Evolutionary conservation across 805 yeast genomes (phyloP).

Genomic region (Ascoidea rubescens): DNA sequence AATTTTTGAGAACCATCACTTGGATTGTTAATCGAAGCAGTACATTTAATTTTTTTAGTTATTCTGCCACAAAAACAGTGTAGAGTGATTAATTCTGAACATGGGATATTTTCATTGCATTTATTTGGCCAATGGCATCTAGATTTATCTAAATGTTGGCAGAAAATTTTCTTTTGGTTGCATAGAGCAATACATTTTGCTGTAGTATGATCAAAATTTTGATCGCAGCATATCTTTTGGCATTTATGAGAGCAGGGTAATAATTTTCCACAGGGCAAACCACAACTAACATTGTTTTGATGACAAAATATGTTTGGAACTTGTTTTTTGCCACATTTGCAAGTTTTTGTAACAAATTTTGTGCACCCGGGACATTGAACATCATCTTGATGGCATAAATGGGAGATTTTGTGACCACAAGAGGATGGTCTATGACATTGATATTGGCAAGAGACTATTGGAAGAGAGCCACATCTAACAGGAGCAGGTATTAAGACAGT

Average conservation of each 20-base stretch:
- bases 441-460: slow-evolving; percentile 47
- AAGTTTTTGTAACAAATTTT: slow-evolving; percentile 34
- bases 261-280: slow-evolving; percentile 39
- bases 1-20: slow-evolving; percentile 17
- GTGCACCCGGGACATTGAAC: slow-evolving; percentile 70
- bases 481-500: slow-evolving; percentile 65
- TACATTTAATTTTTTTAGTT: slow-evolving; percentile 37
- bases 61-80: slow-evolving; percentile 56
- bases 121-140: slow-evolving; percentile 49
- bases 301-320: slow-evolving; percentile 59
- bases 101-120: slow-evolving; percentile 39
- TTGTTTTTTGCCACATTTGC: slow-evolving; percentile 45
- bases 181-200: slow-evolving; percentile 43
- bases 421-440: slow-evolving; percentile 41
- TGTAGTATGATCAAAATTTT: slow-evolving; percentile 39
- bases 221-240: slow-evolving; percentile 38
- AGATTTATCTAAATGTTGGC: slow-evolving; percentile 55
- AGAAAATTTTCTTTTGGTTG: slow-evolving; percentile 30
- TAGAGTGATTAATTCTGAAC: slow-evolving; percentile 35
- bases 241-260: slow-evolving; percentile 42
- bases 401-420: slow-evolving; percentile 72
- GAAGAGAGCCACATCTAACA: slow-evolving; percentile 53
- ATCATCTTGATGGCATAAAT: slow-evolving; percentile 60
- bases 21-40: slow-evolving; percentile 19
- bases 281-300: slow-evolving; percentile 57